Evolutionary conservation across 306 rosid species (phyloP).

Genomic region (Ormosia semicastrata): DNA sequence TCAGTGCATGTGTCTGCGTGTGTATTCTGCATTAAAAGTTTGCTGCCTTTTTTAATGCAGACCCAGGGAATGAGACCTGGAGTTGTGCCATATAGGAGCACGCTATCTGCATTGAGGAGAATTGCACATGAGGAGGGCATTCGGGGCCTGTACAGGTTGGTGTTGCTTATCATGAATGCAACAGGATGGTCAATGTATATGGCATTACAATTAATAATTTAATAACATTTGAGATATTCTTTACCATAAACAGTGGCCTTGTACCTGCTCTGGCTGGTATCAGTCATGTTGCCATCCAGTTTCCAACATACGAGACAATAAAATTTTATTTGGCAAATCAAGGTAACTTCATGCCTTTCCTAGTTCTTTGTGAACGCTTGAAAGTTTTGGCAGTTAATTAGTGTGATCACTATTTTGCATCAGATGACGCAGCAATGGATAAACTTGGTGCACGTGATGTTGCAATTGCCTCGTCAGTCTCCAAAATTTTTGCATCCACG

Average conservation of each 20-base stretch:
- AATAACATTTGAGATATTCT: conserved; percentile 12
- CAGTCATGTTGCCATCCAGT: conserved; percentile 90
- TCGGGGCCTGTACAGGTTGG: conserved; percentile 85
- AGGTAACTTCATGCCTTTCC: conserved; percentile 46
- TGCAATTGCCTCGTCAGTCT: conserved; percentile 82
- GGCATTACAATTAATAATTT: neutral
- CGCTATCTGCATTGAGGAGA: conserved; percentile 80
- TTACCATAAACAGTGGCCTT: conserved; percentile 62
- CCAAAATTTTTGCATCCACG: conserved; percentile 88
- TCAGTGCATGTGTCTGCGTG: neutral
- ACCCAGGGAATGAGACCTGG: conserved; percentile 84
- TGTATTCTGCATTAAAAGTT: conserved; percentile 9
- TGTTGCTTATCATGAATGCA: conserved; percentile 13
- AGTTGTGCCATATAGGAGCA: conserved; percentile 68
- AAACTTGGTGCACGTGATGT: conserved; percentile 78
- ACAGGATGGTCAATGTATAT: neutral
- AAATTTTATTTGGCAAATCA: conserved; percentile 64
- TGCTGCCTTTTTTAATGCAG: conserved; percentile 43
- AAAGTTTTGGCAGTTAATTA: conserved; percentile 14
- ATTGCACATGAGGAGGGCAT: conserved; percentile 92
- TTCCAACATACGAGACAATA: conserved; percentile 77
- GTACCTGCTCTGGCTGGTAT: conserved; percentile 92
- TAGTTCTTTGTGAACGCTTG: neutral
- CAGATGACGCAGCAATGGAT: conserved; percentile 64
- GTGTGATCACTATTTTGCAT: neutral